Evolutionary conservation across 2,329 filamentous ascomycete species (phyloP), one percentile per base, ranked within the genome.

Genomic region (Tolypocladium ophioglossoides): DNA sequence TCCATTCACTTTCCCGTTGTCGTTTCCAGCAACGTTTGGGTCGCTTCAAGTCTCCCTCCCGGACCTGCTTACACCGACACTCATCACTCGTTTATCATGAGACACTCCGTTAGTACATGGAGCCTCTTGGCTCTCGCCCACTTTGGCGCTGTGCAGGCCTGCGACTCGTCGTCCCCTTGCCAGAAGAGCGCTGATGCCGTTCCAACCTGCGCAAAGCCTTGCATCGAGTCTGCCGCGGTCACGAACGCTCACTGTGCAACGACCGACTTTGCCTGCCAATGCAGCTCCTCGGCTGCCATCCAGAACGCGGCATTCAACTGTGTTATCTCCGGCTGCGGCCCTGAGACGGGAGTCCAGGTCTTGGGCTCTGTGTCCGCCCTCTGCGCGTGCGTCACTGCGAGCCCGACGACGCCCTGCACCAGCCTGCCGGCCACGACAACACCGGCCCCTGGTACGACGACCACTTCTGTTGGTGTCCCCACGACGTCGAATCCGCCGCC

Each of bases 211-310:
- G 64, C 61, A 22, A 58, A 55, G 14, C 38, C 48, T 2, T 66
- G 64, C 55, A 62, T 66, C 53, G 49, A 54, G 22, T 64, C 62
- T 16, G 64, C 63, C 4, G 64, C 63, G 4, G 58, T 58, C 18
- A 58, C 59, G 7, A 55, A 54, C 6, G 62, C 58, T 7, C 51
- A 52, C 30, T 67, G 64, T 37, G 55, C 52, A 9, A 54, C 57
- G 11, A 52, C 37, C 9, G 62, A 67, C 56, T 64, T 56, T 50
- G 57, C 55, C 18, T 67, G 64, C 50, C 60, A 62, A 44, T 67
- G 64, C 54, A 56, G 56, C 12, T 60, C 58, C 14, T 48, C 51
- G 5, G 50, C 40, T 4, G 57, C 55, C 18, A 64, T 68, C 32
- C 64, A 64, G 39, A 30, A 41, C 4, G 58, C 59, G 1, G 62